Evolutionary conservation across 75 land plant species (phyloP), one percentile per base, ranked within the genome.

Genomic region (Selaginella moellendorffii): DNA sequence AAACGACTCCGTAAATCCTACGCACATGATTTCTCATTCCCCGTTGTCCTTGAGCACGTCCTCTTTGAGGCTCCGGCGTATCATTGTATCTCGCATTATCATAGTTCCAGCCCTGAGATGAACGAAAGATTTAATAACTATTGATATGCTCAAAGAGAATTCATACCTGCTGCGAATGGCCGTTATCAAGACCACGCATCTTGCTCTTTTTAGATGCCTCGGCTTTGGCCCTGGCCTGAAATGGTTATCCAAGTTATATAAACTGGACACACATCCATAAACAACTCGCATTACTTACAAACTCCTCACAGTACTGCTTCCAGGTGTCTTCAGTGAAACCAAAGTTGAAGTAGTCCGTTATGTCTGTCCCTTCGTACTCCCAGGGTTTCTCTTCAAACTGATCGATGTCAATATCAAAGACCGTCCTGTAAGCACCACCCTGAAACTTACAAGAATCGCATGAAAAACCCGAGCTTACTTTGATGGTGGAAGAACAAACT

Each of bases 371-470:
- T 26, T 87, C 79, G 52, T 70, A 68, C 52, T 65, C 83, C 98
- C 98, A 93, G 24, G 90, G 87, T 61, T 93, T 93, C 27, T 93
- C 98, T 65, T 93, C 96, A 63, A 93, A 82, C 54, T 69, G 53
- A 73, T 93, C 96, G 66, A 93, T 78, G 61, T 93, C 96, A 72
- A 93, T 74, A 42, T 93, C 98, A 76, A 93, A 93, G 60, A 85
- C 79, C 17, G 96, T 85, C 87, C 98, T 93, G 83, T 52, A 36
- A 36, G 46, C 5, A 36, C 5, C 14, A 14, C 46, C 5, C 14
- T 5, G 14, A 36, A 5, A 36, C 46, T 5, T 36, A 36, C 46
- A 5, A 36, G 5, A 36, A 36, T 36, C 5, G 10, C 46, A 36
- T 36, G 14, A 5, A 36, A 5, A 36, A 5, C 5, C 14, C 5